Evolutionary conservation across 352 stramenopile genomes (phyloP), one percentile per base, ranked within the genome.

Genomic region (Phytophthora pisi): DNA sequence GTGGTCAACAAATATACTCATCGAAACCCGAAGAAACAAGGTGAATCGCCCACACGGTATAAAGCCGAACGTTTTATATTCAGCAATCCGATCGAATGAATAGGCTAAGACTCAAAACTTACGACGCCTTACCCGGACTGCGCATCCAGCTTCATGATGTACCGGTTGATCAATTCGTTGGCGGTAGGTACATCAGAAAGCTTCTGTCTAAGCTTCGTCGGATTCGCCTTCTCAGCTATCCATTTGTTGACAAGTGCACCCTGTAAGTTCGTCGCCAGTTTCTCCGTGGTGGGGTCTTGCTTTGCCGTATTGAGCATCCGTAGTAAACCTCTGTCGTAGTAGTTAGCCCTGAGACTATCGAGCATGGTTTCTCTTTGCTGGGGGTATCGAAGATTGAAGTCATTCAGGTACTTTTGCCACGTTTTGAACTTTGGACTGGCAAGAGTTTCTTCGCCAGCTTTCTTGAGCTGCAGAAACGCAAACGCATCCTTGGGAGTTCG

Each of bases 361-460:
- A 53, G 8, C 24, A 53, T 38, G 2, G 9, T 53, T 2, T 18
- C 26, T 34, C 18, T 34, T 7, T 53, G 20, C 10, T n/a, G 10
- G n/a, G 47, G 47, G 9, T 53, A 53, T n/a, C 20, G 20, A 9
- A 23, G 13, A 16, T 53, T 53, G 4, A 53, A 53, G 47, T 34
- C 47, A 36, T 36, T 11, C 47, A 53, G 23, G 24, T 53, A 53
- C 5, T 34, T 18, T 1, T 3, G 16, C 47, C 47, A 53, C 10
- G 23, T 53, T 53, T 53, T 34, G 11, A 53, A 53, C 16, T 53
- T 53, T 23, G 47, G 47, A 53, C 13, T 36, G 11, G 47, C 47
- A 20, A 53, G 47, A 53, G 23, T 36, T 4, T 36, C 13, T 34
- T 53, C 47, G n/a, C 47, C 47, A 18, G 23, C 23, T 53, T 38